phyloP scores from a whole-genome alignment of 306 rosid genomes.

The Phaseolus lunatus region DNA sequence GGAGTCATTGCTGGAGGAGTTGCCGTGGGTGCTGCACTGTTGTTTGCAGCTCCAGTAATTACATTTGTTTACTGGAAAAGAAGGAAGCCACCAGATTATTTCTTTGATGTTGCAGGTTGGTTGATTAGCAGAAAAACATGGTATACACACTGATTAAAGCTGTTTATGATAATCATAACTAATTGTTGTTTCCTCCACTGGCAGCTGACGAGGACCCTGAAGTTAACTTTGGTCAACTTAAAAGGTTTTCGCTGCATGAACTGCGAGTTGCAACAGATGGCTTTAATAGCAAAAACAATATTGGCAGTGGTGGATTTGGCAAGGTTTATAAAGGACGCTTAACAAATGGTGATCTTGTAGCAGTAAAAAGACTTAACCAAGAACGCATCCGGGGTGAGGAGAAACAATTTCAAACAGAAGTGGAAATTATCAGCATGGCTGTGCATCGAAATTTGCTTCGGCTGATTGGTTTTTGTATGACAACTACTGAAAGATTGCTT shows the following conservation, averaged over 20 bases:
- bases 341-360: constrained; percentile 83
- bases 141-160: constrained; percentile 6
- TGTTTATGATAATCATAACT: constrained; percentile 27
- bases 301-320: constrained; percentile 96
- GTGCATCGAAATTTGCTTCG: constrained; percentile 51
- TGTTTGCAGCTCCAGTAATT: constrained; percentile 90
- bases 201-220: constrained; percentile 96
- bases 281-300: constrained; percentile 70
- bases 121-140: constrained; percentile 28
- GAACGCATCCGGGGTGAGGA: constrained; percentile 85
- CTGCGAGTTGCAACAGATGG: constrained; percentile 89
- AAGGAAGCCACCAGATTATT: constrained; percentile 73
- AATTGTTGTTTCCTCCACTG: constrained; percentile 30
- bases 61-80: constrained; percentile 79
- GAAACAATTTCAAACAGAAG: constrained; percentile 90
- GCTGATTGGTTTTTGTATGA: constrained; percentile 46
- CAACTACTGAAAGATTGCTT: constrained; percentile 47
- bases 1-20: constrained; percentile 98
- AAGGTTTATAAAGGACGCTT: constrained; percentile 93
- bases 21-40: constrained; percentile 88
- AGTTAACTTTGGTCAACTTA: constrained; percentile 91
- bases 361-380: constrained; percentile 90
- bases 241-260: constrained; percentile 86
- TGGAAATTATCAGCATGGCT: constrained; percentile 45
- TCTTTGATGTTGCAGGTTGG: constrained; percentile 96